Percentiles rank a stretch among this genome's conserved stretches.
Evolutionary conservation across 805 yeast genomes (phyloP).

Genomic region (Sugiyamaella valdiviana): DNA sequence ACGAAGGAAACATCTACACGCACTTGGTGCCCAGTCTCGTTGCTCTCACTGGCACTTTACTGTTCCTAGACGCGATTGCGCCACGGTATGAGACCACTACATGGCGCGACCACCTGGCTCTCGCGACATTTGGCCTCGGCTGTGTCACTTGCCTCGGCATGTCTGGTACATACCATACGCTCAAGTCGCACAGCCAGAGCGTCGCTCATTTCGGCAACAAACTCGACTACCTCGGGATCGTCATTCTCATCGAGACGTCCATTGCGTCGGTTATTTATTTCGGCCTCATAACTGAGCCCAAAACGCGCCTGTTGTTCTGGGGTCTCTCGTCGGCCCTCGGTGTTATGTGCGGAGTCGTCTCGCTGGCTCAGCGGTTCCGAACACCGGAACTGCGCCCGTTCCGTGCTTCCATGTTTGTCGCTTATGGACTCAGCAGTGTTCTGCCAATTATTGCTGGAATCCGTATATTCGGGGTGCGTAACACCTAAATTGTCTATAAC

Average conservation of each 20-base stretch:
- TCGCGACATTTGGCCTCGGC: slow-evolving; percentile 51
- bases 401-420: slow-evolving; percentile 71
- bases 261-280: slow-evolving; percentile 46
- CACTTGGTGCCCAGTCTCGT: slow-evolving; percentile 43
- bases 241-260: slow-evolving; percentile 59
- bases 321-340: slow-evolving; percentile 49
- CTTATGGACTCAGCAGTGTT: slow-evolving; percentile 72
- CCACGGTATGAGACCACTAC: slow-evolving; percentile 28
- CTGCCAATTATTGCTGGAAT: slow-evolving; percentile 61
- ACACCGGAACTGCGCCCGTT: slow-evolving; percentile 65
- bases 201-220: slow-evolving; percentile 56
- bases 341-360: slow-evolving; percentile 51
- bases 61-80: slow-evolving; percentile 15
- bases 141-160: slow-evolving; percentile 53
- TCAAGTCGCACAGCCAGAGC: slow-evolving; percentile 57
- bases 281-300: slow-evolving; percentile 37
- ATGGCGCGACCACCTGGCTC: slow-evolving; percentile 43
- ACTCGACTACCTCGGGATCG: slow-evolving; percentile 71
- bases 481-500: not conserved
- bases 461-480: slow-evolving; percentile 39
- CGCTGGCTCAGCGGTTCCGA: slow-evolving; percentile 62
- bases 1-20: slow-evolving; percentile 51
- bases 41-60: slow-evolving; percentile 14
- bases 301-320: slow-evolving; percentile 27
- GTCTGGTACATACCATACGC: slow-evolving; percentile 60